Base-by-base conservation (phyloP, 208 protist species). In the Tritrichomonas musculus region DNA sequence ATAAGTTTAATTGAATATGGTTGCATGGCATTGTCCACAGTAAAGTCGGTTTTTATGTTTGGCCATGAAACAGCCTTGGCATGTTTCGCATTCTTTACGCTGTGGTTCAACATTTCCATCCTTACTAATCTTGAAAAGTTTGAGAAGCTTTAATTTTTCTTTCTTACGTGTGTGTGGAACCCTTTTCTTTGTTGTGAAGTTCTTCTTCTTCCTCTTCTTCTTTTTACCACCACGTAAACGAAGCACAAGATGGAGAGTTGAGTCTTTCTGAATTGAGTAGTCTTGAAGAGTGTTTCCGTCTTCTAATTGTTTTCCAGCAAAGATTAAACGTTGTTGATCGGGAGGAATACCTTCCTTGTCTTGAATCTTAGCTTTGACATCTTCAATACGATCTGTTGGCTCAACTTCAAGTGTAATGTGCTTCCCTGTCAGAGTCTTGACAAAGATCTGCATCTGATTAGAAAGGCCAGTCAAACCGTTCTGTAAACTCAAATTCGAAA, bases 161-260 rank as follows among this genome's bases (percentile, higher is more conserved):
- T 99, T 99, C 97, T 99, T 99, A 95, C 98, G 96, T 94, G 97
- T 97, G 97, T 99, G 97, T 93, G 96, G 98, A 93, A 97, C 97
- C 97, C 99, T 99, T 98, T 99, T 99, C 93, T 98, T 98, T 95
- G 98, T 99, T 69, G 96, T 97, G 95, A 98, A 99, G 95, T 97
- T 97, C 97, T 99, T 98, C 96, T 99, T 99, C 98, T 99, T 99
- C 96, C 98, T 98, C 98, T 99, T 99, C 69, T 77, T 77, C 97
- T 99, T 99, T 95, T 98, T 98, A 94, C 97, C 97, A 94, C 97
- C 97, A 88, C 97, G 94, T 94, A 98, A 96, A 93, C 98, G 97
- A 94, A 97, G 97, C 96, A 98, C 98, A 93, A 98, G 82, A 11
- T 95, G 93, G 4, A 98, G 95, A 27, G 96, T 97, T 64, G n/a